Evolutionary conservation across 2,329 filamentous ascomycete genomes (phyloP).

Genomic region (Hysterium pulicare): DNA sequence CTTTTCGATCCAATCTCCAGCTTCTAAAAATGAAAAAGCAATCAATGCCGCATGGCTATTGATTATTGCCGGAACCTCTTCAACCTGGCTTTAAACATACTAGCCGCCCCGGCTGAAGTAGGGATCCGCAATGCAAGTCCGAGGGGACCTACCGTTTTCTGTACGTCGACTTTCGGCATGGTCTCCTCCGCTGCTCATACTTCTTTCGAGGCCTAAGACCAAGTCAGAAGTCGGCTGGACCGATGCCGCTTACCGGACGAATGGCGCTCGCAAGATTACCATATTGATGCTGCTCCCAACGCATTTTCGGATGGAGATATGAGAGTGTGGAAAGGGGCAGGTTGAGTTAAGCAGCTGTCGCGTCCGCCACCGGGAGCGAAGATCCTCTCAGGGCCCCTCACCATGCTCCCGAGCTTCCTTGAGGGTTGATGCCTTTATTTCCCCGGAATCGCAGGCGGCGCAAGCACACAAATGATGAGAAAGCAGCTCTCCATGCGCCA

Average conservation of each 20-base stretch:
- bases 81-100: slow-evolving; percentile 1
- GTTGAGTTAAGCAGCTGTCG: slow-evolving; percentile 1
- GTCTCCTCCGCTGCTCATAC: neutral
- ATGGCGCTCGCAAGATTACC: neutral
- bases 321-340: slow-evolving; percentile 4
- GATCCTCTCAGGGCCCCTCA: slow-evolving; percentile 11
- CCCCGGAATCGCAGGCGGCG: neutral
- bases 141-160: slow-evolving; percentile 2
- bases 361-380: slow-evolving; percentile 4
- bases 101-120: slow-evolving; percentile 3
- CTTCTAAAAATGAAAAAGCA: neutral
- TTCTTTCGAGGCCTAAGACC: no score
- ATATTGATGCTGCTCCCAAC: slow-evolving; percentile 11
- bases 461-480: no score
- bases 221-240: neutral
- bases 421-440: slow-evolving; percentile 7
- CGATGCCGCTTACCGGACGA: neutral
- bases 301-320: slow-evolving; percentile 2
- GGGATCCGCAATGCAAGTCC: slow-evolving; percentile 3
- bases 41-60: neutral
- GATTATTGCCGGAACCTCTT: slow-evolving; percentile 1
- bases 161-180: neutral
- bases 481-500: no score
- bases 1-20: neutral
- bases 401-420: slow-evolving; percentile 14